Evolutionary conservation across 78 protist species (phyloP), one percentile per base, ranked within the genome.

Genomic region (Dictyostelium citrinum): DNA sequence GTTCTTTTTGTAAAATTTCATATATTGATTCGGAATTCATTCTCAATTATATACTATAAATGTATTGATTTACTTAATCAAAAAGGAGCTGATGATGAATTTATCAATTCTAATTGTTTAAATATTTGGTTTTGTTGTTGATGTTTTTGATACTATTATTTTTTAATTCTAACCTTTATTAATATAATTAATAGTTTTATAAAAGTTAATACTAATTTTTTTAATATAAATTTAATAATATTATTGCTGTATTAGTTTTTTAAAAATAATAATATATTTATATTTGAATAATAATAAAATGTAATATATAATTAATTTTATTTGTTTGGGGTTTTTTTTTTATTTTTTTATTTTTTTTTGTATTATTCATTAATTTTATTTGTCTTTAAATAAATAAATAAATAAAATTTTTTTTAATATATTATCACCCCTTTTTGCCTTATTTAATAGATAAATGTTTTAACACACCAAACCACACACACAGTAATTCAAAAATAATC

Each of bases 1-100:
- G 70, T n/a, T 88, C 93, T 2, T 14, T 68, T 68, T 45, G 43
- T 33, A 88, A 76, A 68, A 88, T 88, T 72, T 88, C 86, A 64
- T 68, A 88, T 27, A 88, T 88, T 8, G 93, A 78, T 27, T 88
- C 93, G 0, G 58, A 71, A 35, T 80, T 80, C 64, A 45, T 45
- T 45, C n/a, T 39, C 43, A 39, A 39, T 39, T 39, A 39, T 39
- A 39, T 1, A 39, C 2, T 39, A 5, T 39, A 39, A 20, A 20
- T 16, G n/a, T 55, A 6, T 55, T 55, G 64, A 20, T 55, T 14
- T 55, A 27, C 5, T 20, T 55, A 5, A 5, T 39, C 5, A 55
- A 55, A 20, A 20, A 55, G 16, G 64, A 55, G 3, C 16, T 49
- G 58, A 22, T 49, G 58, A 12, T 49, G 11, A 16, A 39, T 39